Evolutionary conservation across 2,329 filamentous ascomycete species (phyloP).

Genomic region (Pezicula rhizophila): DNA sequence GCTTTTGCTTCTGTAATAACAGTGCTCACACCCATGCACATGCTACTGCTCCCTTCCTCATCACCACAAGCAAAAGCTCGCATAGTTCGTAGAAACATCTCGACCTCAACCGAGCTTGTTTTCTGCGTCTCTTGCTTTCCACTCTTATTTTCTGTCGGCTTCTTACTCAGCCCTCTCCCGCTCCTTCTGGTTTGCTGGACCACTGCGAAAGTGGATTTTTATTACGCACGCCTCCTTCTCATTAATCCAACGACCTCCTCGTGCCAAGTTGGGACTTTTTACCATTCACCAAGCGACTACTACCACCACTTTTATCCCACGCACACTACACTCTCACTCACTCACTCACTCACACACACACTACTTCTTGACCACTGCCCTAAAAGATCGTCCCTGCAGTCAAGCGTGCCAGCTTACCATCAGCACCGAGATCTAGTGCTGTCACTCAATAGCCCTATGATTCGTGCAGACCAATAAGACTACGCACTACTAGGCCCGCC

Average conservation of each 20-base stretch:
- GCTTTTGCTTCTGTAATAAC: constrained; percentile 14
- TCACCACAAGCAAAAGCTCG: constrained; percentile 2
- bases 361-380: constrained; percentile 8
- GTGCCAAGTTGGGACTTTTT: neutral
- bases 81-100: constrained; percentile 6
- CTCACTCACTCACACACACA: constrained; percentile 9
- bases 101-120: constrained; percentile 3
- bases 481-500: constrained; percentile 13
- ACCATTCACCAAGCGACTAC: constrained; percentile 12
- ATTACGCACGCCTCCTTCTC: too few relatives aligned
- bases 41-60: constrained; percentile 3
- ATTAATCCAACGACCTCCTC: too few relatives aligned
- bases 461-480: constrained; percentile 19
- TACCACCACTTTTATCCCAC: too few relatives aligned
- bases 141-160: too few relatives aligned
- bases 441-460: constrained; percentile 19
- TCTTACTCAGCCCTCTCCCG: too few relatives aligned
- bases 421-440: constrained; percentile 18
- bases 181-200: too few relatives aligned
- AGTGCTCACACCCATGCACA: constrained; percentile 3
- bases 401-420: constrained; percentile 12
- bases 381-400: constrained; percentile 21
- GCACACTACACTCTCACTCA: constrained; percentile 8
- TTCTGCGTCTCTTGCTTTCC: too few relatives aligned
- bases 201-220: too few relatives aligned